Base-by-base conservation (phyloP, 768 basidiomycete genomes). In the Lentinula sp. region DNA sequence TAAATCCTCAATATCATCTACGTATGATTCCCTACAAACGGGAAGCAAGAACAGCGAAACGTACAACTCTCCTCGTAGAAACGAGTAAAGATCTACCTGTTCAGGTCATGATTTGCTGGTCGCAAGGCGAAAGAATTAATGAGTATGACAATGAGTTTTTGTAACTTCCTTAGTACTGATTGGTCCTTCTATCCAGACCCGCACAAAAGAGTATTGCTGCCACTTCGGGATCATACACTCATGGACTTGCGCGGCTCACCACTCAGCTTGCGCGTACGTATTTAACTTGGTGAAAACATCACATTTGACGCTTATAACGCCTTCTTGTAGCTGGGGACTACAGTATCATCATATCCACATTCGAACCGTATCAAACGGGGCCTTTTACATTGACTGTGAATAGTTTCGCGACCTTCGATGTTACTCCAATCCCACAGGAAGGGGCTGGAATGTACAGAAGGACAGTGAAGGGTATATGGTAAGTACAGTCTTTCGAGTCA, bases 371-470 rank as follows among this genome's bases (percentile, higher is more conserved):
- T 11, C 83, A 89, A 60, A 76, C 78, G 4, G 92, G 91, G 2
- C 64, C 79, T 8, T 96, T 86, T 72, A 79, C 76, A 1, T 70
- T 97, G 28, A 78, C 77, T 23, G 72, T 93, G 2, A 84, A 89
- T 54, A 83, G 88, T 60, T 81, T 85, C 1, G 69, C 71, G 61
- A 78, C 82, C 1, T 79, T 95, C 56, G 83, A 86, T 16, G 63
- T 97, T 23, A 75, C 75, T 53, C 65, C 83, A 0, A 88, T 97
- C 23, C 84, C 87, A 0, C 84, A 87, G 61, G 96, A 98, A 74
- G 95, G 93, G 0, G 92, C 94, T 0, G 95, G 95, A 0, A 92
- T 97, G 93, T 96, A 88, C 69, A 74, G 73, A 21, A 88, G 90
- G 65, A 68, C 78, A 0, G 65, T 88, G 2, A 80, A 75, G n/a